Evolutionary conservation across 331 rosid species (phyloP).

Genomic region (Quercus phellos): DNA sequence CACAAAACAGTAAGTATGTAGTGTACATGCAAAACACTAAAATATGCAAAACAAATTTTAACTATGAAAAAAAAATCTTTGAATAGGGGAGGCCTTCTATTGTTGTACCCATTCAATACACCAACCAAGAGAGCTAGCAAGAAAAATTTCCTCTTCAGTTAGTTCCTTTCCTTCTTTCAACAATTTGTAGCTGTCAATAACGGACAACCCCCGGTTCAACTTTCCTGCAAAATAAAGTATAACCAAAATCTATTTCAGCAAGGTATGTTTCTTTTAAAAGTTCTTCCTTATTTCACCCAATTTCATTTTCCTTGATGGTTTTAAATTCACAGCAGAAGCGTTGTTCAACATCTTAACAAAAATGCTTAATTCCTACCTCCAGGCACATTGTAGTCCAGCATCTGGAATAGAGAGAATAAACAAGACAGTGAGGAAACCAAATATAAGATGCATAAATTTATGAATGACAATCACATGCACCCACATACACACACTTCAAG

Average conservation of each 20-base stretch:
- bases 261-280: background rate
- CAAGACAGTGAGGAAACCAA: constrained; percentile 19
- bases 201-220: constrained; percentile 88
- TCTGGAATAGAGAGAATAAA: constrained; percentile 47
- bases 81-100: background rate
- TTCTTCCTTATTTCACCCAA: background rate
- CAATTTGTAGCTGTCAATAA: constrained; percentile 73
- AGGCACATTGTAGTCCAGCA: constrained; percentile 96
- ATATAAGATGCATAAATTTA: background rate
- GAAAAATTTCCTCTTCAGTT: constrained; percentile 72
- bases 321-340: background rate
- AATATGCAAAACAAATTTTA: background rate
- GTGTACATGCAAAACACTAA: background rate
- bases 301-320: background rate
- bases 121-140: constrained; percentile 81
- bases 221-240: constrained; percentile 53
- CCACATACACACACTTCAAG: background rate
- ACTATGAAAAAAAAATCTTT: background rate
- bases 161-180: constrained; percentile 62
- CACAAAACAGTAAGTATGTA: background rate
- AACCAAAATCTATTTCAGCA: constrained; percentile 12
- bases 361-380: constrained; percentile 56
- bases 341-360: background rate
- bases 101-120: constrained; percentile 57
- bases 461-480: background rate